Base-by-base conservation (phyloP, 108 stramenopile genomes). In the Nannochloropsis salina region DNA sequence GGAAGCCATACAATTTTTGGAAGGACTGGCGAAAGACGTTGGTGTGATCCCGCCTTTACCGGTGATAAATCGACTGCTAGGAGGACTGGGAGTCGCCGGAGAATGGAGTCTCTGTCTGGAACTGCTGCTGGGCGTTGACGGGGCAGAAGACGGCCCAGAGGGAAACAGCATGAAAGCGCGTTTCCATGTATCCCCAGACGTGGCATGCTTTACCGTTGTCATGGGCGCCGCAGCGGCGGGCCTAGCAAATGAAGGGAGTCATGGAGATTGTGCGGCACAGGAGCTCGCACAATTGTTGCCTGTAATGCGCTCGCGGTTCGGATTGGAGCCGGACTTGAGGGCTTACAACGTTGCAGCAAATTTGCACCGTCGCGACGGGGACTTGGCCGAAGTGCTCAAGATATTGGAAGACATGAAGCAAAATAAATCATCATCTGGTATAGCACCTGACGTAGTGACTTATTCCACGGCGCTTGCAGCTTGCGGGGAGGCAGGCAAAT, bases 391-490 rank as follows among this genome's bases (percentile, higher is more conserved):
- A 43, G 86, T 51, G 82, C 45, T 86, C 82, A 42, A 79, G 86
- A 61, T 86, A 21, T 51, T 86, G 83, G 83, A 86, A 44, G 82
- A 83, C 80, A 45, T 80, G 31, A 83, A 61, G 79, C 43, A 42
- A 43, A n/a, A 15, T 15, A n/a, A 15, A 74, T 74, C 61, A n/a
- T n/a, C 1, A 74, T 15, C 4, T n/a, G 61, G 87, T 12, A 31
- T 85, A 44, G 9, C 85, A 21, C 87, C 84, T 15, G 84, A 88
- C 31, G 79, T 84, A 8, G 44, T 80, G 22, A 79, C 87, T 12
- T 81, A 80, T 80, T 85, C 85, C 44, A 80, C 83, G 11, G 87
- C 87, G 43, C 61, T 88, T 21, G 80, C 87, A 42, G 87, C 87
- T 21, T 44, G 79, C 42, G 87, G 84, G 0, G 45, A 88, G 22